Evolutionary conservation across 176 grass and related monocot genomes (phyloP), one percentile per base, ranked within the genome.

Genomic region (Triticum timopheevii): DNA sequence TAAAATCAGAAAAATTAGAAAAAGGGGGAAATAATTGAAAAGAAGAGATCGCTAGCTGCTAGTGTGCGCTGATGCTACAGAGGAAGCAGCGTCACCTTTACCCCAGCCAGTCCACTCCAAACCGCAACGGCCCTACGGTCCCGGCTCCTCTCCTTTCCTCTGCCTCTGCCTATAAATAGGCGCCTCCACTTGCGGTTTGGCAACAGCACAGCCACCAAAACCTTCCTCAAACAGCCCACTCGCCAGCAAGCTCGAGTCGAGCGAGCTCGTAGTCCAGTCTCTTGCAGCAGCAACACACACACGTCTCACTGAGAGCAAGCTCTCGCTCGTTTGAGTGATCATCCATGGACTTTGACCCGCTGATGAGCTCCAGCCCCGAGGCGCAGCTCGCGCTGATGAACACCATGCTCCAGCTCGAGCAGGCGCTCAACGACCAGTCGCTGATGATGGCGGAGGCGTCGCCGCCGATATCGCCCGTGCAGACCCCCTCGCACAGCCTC

Each of bases 321-420:
- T 20, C 39, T 71, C 8, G 16, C 49, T 81, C 47, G 45, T 25
- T 25, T 8, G 7, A 44, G 63, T 30, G 3, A 27, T 67, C 11
- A 61, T 6, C 70, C 52, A 94, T 94, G 93, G 93, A 94, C 80
- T 89, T 92, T 27, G 95, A 98, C 62, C 24, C 87, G 80, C 77
- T 95, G 66, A 90, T 95, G 66, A 90, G 80, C 63, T 92, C 86
- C 73, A 81, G 77, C 69, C 93, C 95, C 24, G 95, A 98, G 64
- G 69, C 83, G 9, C 95, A 98, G 82, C 79, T 92, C 0, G 93
- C 95, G 84, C 87, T 95, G 65, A 93, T 98, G 93, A 93, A 90
- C 87, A 95, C 80, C 42, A 95, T 93, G 95, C 89, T 98, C 38
- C 87, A 95, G 87, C 87, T 95, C 45, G 89, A 92, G 85, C 86